Base-by-base conservation (phyloP, 2,329 filamentous ascomycete species). In the Catunica adiposa region DNA sequence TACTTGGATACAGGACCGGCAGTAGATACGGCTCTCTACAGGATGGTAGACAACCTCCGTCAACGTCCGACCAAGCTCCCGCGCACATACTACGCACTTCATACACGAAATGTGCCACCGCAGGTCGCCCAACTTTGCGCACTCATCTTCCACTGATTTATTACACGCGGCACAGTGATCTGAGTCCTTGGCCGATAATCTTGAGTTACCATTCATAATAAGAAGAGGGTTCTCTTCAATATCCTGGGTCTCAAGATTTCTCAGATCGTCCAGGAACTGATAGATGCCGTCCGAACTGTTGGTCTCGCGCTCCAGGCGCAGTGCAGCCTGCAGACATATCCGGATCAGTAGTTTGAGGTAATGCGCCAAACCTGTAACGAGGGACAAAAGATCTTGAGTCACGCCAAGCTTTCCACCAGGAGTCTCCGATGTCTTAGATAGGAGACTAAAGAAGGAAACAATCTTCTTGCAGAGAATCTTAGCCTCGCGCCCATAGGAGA, bases 381-480 rank as follows among this genome's bases (percentile, higher is more conserved):
- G 77, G 5, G 90, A 94, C n/a, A 98, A 71, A n/a, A 98, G 77
- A 67, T 98, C 92, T 67, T 98, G 92, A 7, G 92, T 98, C 31
- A 98, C 92, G 46, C 92, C 92, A 44, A 97, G 79, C 66, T 96
- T 92, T 57, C 87, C 79, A 38, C 86, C 82, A n/a, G 84, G 86
- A 7, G 83, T 87, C 64, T 96, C 89, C 66, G 97, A 90, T 1
- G 89, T 92, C 67, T 95, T 95, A 4, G 90, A 94, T 7, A 98
- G 75, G 17, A 98, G 73, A 11, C 89, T 89, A 67, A 98, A 98
- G 73, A 98, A 98, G 25, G 90, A 87, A 4, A 98, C 92, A 55
- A 98, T 94, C 69, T 98, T 98, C 70, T 98, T 98, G 74, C 92
- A 98, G n/a, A 98, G 79, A 53, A 98, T 76, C 69, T 98, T 98